Conservation (phyloP, 169 alveolate species). For the Cryptosporidium tyzzeri region DNA sequence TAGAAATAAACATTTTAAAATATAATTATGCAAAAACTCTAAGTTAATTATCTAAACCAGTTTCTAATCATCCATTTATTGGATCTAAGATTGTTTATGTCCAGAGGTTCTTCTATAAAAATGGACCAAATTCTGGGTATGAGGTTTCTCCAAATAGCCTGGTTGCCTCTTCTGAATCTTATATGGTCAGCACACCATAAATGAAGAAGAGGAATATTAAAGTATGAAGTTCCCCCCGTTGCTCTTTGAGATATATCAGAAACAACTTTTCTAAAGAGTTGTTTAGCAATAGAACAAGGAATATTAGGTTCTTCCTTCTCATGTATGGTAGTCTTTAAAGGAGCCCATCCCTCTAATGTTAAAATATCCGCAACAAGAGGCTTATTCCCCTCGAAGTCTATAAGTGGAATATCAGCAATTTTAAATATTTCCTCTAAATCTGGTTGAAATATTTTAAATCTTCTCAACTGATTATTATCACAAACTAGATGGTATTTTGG, state of each 20-base stretch:
- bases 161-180: slow-evolving; percentile 43
- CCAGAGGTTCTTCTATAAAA: slow-evolving; percentile 52
- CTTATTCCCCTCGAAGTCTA: slow-evolving; percentile 54
- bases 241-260: slow-evolving; percentile 70
- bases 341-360: slow-evolving; percentile 66
- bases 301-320: slow-evolving; percentile 37
- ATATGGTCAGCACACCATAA: slow-evolving; percentile 73
- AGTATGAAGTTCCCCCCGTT: slow-evolving; percentile 69
- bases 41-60: slow-evolving; percentile 61
- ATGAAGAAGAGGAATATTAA: slow-evolving; percentile 48
- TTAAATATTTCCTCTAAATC: slow-evolving; percentile 40
- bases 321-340: slow-evolving; percentile 43
- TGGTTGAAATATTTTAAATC: slow-evolving; percentile 42
- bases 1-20: not conserved
- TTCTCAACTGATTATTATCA: slow-evolving; percentile 37
- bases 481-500: slow-evolving; percentile 45
- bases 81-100: not conserved
- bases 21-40: not conserved
- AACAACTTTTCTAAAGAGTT: slow-evolving; percentile 44
- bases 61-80: slow-evolving; percentile 43
- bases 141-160: slow-evolving; percentile 58
- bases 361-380: slow-evolving; percentile 53
- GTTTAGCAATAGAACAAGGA: slow-evolving; percentile 68
- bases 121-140: slow-evolving; percentile 63
- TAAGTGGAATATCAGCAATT: slow-evolving; percentile 13